These are phyloP conservation scores for Trichosporon asahii DNA, from an alignment of 1,284 basidiomycete genomes.

Conservation along the genomic window DNA sequence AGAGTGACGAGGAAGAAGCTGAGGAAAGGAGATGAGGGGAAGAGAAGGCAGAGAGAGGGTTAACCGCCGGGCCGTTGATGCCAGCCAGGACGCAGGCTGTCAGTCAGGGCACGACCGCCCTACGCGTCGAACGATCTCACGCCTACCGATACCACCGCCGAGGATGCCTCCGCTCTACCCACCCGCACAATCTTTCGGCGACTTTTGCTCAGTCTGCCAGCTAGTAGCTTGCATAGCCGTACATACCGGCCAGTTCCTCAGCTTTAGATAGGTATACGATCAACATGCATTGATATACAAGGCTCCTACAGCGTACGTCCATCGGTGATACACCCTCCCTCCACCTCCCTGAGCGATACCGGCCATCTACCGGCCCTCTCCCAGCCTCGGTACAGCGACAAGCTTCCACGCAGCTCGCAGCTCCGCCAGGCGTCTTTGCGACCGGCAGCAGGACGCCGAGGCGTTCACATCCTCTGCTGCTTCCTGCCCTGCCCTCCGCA, in stretches of 20 bases:
- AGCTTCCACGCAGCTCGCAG: background rate
- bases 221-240: background rate
- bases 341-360: background rate
- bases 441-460: background rate
- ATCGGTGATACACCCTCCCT: background rate
- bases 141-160: background rate
- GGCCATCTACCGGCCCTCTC: background rate
- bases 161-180: background rate
- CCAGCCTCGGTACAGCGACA: background rate
- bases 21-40: background rate
- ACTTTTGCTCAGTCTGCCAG: background rate
- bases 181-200: background rate
- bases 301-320: slow-evolving; percentile 1
- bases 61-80: background rate
- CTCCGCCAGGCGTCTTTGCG: background rate
- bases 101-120: background rate
- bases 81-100: background rate
- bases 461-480: background rate
- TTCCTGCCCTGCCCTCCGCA: background rate
- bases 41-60: background rate
- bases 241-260: background rate
- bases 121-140: slow-evolving; percentile 8
- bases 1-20: background rate
- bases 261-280: background rate
- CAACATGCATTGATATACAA: slow-evolving; percentile 7